phyloP scores from a whole-genome alignment of 306 rosid species.

The Ziziphus jujuba region DNA sequence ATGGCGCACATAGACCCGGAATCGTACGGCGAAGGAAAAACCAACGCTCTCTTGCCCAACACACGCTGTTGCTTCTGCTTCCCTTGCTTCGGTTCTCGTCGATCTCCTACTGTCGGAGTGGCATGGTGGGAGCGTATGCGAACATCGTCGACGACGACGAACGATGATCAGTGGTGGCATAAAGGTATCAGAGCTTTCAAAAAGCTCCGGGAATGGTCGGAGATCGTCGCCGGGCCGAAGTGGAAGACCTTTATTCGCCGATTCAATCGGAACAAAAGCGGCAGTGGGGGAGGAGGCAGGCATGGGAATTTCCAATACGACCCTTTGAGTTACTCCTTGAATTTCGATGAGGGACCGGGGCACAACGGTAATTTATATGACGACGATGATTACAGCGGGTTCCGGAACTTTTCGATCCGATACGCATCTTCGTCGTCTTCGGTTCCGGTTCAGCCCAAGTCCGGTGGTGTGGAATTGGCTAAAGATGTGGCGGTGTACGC shows the following conservation, averaged over 20 bases:
- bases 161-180: constrained; percentile 64
- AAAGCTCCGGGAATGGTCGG: constrained; percentile 87
- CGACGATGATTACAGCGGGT: constrained; percentile 33
- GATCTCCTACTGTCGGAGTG: constrained; percentile 28
- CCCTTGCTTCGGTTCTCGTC: constrained; percentile 54
- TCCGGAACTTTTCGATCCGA: constrained; percentile 72
- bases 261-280: constrained; percentile 53
- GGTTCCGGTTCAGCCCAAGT: neutral
- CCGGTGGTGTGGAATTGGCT: constrained; percentile 4
- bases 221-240: constrained; percentile 89
- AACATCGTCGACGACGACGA: constrained; percentile 5
- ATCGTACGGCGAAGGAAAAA: constrained; percentile 30
- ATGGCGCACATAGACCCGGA: constrained; percentile 38
- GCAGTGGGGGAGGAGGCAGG: constrained; percentile 21
- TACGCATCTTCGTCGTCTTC: constrained; percentile 46
- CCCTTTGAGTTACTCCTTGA: constrained; percentile 76
- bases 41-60: constrained; percentile 34
- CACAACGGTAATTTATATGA: constrained; percentile 38
- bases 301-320: constrained; percentile 79
- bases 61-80: constrained; percentile 59
- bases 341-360: constrained; percentile 75
- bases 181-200: constrained; percentile 54
- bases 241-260: constrained; percentile 94
- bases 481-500: constrained; percentile 33
- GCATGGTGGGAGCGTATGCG: constrained; percentile 76